Conservation (phyloP, 768 basidiomycete genomes). For the Cantharellus anzutake region DNA sequence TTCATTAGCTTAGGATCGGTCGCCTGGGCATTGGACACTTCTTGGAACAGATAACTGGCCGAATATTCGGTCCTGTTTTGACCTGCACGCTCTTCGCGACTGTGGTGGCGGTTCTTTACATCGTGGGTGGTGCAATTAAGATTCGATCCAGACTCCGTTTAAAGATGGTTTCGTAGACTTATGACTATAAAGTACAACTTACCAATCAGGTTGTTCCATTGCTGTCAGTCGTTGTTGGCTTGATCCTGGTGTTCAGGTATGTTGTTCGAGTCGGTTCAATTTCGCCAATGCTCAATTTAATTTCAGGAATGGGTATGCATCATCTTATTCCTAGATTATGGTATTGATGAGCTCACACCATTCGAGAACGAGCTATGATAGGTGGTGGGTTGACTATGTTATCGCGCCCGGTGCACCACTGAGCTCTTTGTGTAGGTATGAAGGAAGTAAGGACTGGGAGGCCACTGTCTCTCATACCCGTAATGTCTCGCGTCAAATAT, state of each 20-base stretch:
- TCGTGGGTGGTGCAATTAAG: slow-evolving; percentile 2
- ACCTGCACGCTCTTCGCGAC: slow-evolving; percentile 63
- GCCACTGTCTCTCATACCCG: slow-evolving; percentile 50
- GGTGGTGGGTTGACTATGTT: background rate
- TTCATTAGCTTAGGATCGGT: too few species aligned
- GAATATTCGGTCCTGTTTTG: slow-evolving; percentile 63
- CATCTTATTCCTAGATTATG: slow-evolving; percentile 2
- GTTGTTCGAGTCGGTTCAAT: slow-evolving; percentile 21
- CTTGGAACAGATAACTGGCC: slow-evolving; percentile 36
- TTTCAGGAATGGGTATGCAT: slow-evolving; percentile 7
- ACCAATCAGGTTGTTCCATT: slow-evolving; percentile 77
- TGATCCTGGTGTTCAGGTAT: slow-evolving; percentile 65
- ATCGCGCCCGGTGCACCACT: background rate
- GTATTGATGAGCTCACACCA: background rate
- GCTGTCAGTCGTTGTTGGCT: slow-evolving; percentile 78
- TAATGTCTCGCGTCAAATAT: slow-evolving; percentile 57
- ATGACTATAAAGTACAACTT: slow-evolving; percentile 40
- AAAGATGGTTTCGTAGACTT: slow-evolving; percentile 34
- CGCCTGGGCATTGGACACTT: background rate
- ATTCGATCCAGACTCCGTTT: background rate
- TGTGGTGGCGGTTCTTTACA: slow-evolving; percentile 14
- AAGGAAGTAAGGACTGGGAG: slow-evolving; percentile 74
- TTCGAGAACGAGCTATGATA: slow-evolving; percentile 41
- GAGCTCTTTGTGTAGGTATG: slow-evolving; percentile 29
- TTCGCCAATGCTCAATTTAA: background rate